These are phyloP conservation scores for Fusarium nygamai DNA, from an alignment of 2,329 filamentous ascomycete species.

Conservation along the genomic window DNA sequence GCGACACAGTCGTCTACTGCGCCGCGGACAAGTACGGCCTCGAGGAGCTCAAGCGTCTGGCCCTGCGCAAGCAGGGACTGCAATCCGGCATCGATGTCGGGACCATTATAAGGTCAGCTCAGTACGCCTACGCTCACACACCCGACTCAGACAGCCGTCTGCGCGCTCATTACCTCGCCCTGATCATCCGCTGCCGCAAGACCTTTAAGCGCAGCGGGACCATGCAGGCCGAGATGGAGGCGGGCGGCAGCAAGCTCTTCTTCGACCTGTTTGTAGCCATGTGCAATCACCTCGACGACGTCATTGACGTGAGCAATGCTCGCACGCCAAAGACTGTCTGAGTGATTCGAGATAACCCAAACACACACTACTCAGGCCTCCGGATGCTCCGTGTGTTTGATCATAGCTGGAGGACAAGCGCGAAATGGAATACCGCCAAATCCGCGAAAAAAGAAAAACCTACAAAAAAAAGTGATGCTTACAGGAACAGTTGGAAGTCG, in stretches of 20 bases:
- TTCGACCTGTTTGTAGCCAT: constrained; percentile 98
- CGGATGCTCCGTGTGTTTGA: constrained; percentile 35
- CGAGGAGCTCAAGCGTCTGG: constrained; percentile 89
- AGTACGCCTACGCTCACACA: constrained; percentile 95
- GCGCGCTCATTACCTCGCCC: constrained; percentile 95
- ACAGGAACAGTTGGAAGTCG: constrained; percentile 38
- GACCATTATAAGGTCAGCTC: constrained; percentile 89
- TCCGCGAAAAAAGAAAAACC: constrained; percentile 33
- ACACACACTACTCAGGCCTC: constrained; percentile 35
- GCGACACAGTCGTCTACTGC: constrained; percentile 95
- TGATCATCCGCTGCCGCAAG: constrained; percentile 96
- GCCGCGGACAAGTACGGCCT: constrained; percentile 89
- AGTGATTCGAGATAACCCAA: constrained; percentile 39
- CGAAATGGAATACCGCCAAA: constrained; percentile 33
- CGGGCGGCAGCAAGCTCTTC: constrained; percentile 88
- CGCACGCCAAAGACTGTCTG: constrained; percentile 67
- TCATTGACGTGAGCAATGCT: constrained; percentile 84
- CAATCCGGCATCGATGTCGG: constrained; percentile 92
- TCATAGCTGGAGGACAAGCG: constrained; percentile 39
- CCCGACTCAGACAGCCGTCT: constrained; percentile 91
- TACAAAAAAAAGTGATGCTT: constrained; percentile 39
- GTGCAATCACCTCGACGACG: constrained; percentile 98
- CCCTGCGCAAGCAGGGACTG: constrained; percentile 93
- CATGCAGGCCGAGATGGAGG: constrained; percentile 99
- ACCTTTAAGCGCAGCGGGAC: constrained; percentile 98